Evolutionary conservation across 2,329 filamentous ascomycete genomes (phyloP).

Genomic region (Xylariaceae sp.): DNA sequence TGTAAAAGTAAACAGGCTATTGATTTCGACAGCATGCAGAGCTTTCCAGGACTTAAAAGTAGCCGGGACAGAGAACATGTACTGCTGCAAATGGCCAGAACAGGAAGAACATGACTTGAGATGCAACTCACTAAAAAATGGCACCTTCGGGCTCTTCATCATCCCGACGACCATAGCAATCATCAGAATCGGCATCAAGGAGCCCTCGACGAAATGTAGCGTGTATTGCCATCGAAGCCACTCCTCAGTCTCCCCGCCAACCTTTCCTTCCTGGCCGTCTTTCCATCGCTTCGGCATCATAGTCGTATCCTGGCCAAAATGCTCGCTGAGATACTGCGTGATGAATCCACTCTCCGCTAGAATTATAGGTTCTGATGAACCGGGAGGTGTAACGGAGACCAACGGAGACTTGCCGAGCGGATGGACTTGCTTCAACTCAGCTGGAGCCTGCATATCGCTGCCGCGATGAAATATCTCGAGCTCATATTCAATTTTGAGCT

Average conservation of each 20-base stretch:
- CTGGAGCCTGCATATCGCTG: conserved; percentile 68
- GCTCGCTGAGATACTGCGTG: conserved; percentile 79
- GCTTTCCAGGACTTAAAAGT: no score
- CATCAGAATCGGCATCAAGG: conserved; percentile 57
- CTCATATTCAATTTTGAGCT: conserved; percentile 79
- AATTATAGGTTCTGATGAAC: conserved; percentile 55
- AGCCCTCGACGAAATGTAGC: conserved; percentile 87
- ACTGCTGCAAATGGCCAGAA: no score
- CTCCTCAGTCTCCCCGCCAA: conserved; percentile 65
- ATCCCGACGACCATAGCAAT: conserved; percentile 32
- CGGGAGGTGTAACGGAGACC: conserved; percentile 64
- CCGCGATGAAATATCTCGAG: conserved; percentile 79
- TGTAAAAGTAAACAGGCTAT: no score
- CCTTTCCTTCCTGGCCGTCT: conserved; percentile 61
- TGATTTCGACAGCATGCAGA: no score
- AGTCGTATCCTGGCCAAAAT: conserved; percentile 53
- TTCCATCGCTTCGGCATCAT: conserved; percentile 61
- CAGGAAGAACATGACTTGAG: no score
- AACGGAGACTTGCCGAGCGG: conserved; percentile 87
- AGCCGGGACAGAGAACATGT: no score
- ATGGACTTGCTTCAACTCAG: conserved; percentile 78
- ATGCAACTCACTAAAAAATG: no score
- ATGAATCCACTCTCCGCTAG: conserved; percentile 85
- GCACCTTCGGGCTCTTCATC: conserved; percentile 53
- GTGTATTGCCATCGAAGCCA: conserved; percentile 69